Evolutionary conservation across 306 rosid genomes (phyloP).

Genomic region (Trifolium repens): DNA sequence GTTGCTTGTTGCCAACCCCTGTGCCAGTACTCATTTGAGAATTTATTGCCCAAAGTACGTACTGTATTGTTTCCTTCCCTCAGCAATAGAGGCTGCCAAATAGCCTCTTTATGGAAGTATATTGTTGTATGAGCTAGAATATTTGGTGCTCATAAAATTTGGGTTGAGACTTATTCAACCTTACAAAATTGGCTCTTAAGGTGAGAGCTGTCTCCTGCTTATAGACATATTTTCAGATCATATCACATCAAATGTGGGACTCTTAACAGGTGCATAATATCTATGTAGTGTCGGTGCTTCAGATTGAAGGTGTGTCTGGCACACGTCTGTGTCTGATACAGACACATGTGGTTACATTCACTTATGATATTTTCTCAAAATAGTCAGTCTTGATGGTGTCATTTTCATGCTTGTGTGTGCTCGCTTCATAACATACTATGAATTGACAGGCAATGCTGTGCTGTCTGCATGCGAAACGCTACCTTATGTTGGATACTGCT

Average conservation of each 20-base stretch:
- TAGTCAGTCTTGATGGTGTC: neutral
- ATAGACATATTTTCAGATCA: neutral
- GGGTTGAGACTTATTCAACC: neutral
- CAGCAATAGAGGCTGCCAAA: neutral
- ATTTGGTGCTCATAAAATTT: neutral
- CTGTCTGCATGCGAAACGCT: neutral
- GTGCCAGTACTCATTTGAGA: neutral
- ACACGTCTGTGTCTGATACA: neutral
- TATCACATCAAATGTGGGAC: neutral
- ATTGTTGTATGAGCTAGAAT: neutral
- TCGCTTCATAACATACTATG: neutral
- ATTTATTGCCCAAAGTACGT: neutral
- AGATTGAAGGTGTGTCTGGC: neutral
- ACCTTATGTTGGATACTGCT: slow-evolving; percentile 25
- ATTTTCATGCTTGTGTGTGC: neutral
- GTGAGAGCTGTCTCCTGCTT: neutral
- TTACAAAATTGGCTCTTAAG: neutral
- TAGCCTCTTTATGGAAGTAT: neutral
- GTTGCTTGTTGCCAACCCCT: too few relatives aligned
- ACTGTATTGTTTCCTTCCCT: neutral
- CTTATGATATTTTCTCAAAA: neutral
- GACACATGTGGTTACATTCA: neutral
- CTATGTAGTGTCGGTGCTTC: neutral
- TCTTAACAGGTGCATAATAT: neutral
- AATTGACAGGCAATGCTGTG: neutral